A percentile compares a stretch with the other conserved stretches of the same genome.
These are phyloP conservation scores for Fusarium subtropicale DNA, from an alignment of 2,329 filamentous ascomycete species.

Conservation along the genomic window DNA sequence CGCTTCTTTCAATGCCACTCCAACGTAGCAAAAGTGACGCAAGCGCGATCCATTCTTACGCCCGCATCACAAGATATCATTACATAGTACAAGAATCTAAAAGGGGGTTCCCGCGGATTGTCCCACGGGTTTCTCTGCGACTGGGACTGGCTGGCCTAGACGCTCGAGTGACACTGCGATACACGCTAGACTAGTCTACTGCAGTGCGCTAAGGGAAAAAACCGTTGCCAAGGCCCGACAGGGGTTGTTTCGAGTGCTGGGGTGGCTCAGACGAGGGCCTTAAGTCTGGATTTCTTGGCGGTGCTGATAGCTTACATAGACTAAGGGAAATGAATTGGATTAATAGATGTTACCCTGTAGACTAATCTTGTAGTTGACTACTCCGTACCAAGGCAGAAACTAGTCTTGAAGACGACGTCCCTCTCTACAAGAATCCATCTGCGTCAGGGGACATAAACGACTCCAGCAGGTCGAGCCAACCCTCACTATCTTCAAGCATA, in stretches of 20 bases:
- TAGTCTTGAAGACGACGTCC: too few species aligned
- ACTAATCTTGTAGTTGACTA: background rate
- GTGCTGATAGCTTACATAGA: slow-evolving; percentile 2
- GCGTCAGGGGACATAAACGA: too few species aligned
- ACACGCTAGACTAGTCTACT: background rate
- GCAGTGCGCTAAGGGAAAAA: background rate
- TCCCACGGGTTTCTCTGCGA: background rate
- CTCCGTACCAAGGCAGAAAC: too few species aligned
- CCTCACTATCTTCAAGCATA: too few species aligned
- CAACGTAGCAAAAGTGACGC: slow-evolving; percentile 1
- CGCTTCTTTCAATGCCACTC: background rate
- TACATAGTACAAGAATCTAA: background rate
- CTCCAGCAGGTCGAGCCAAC: too few species aligned
- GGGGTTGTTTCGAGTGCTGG: background rate
- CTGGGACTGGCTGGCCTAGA: slow-evolving; percentile 7
- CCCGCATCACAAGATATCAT: background rate
- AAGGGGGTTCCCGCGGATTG: background rate
- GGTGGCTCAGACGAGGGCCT: slow-evolving; percentile 11
- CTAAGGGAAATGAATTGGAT: background rate
- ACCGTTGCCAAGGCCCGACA: slow-evolving; percentile 23
- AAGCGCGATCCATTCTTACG: background rate
- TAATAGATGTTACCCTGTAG: background rate
- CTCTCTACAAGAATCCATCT: too few species aligned
- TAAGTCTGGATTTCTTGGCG: slow-evolving; percentile 24
- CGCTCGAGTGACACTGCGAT: background rate